Evolutionary conservation across 2,329 filamentous ascomycete species (phyloP).

Genomic region (Fusarium sp.): DNA sequence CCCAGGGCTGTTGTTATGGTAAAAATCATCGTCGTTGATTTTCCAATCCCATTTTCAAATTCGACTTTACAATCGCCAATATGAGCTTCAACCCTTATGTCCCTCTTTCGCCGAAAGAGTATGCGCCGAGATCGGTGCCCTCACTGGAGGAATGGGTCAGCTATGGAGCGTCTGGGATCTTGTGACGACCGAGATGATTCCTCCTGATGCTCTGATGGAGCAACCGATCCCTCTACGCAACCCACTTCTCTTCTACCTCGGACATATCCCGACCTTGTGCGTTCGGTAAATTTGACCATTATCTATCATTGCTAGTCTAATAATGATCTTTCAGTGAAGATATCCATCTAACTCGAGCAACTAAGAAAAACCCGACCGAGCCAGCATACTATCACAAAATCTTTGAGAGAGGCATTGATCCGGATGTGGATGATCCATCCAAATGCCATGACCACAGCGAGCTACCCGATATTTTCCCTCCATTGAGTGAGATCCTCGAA

Average conservation of each 20-base stretch:
- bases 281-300: background rate
- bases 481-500: conserved; percentile 7
- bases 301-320: too few relatives aligned
- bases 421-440: conserved; percentile 23
- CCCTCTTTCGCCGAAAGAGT: conserved; percentile 4
- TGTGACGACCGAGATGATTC: conserved; percentile 23
- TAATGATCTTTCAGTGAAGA: conserved; percentile 9
- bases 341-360: conserved; percentile 18
- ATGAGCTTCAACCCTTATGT: conserved; percentile 58
- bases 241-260: conserved; percentile 24
- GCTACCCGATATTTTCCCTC: conserved; percentile 22
- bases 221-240: conserved; percentile 30
- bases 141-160: conserved; percentile 30
- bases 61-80: background rate
- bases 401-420: conserved; percentile 12
- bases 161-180: conserved; percentile 34
- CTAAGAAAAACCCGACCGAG: background rate
- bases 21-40: too few relatives aligned
- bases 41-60: background rate
- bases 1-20: too few relatives aligned
- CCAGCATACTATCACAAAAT: background rate
- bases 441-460: conserved; percentile 32
- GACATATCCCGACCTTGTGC: conserved; percentile 34
- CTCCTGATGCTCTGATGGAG: conserved; percentile 18
- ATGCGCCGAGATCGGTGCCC: conserved; percentile 22